These are phyloP conservation scores for Linderniella brevidens DNA, from an alignment of 257 asterid species.

Conservation along the genomic window DNA sequence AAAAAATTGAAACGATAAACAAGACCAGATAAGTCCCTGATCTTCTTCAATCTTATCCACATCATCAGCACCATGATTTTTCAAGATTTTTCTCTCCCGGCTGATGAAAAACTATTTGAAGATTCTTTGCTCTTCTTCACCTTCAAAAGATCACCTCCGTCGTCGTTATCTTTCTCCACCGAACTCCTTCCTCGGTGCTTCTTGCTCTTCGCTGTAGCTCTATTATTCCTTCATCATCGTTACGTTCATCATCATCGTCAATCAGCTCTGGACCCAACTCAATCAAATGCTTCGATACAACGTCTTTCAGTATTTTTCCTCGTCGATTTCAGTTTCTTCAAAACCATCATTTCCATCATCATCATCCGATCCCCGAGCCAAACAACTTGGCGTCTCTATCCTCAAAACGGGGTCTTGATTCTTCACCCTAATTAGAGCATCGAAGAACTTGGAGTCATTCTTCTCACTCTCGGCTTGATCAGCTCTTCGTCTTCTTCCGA, in stretches of 20 bases:
- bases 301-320: constrained; percentile 43
- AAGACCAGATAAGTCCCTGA: too few relatives aligned
- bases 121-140: constrained; percentile 23
- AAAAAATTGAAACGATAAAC: too few relatives aligned
- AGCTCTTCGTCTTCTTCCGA: constrained; percentile 21
- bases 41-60: constrained; percentile 7
- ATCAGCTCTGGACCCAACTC: constrained; percentile 57
- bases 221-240: constrained; percentile 8
- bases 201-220: constrained; percentile 57
- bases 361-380: constrained; percentile 25
- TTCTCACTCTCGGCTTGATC: constrained; percentile 19
- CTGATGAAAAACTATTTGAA: constrained; percentile 32
- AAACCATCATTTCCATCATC: constrained; percentile 8
- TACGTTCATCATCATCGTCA: constrained; percentile 16
- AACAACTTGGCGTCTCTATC: constrained; percentile 49
- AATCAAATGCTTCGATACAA: constrained; percentile 44
- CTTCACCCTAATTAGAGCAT: constrained; percentile 46
- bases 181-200: constrained; percentile 34
- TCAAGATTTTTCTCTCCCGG: constrained; percentile 29
- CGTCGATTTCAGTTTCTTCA: neutral
- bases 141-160: constrained; percentile 35
- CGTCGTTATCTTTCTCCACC: constrained; percentile 20
- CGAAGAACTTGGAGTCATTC: constrained; percentile 28
- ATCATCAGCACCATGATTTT: constrained; percentile 13
- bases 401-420: constrained; percentile 46